phyloP scores from a whole-genome alignment of 495 filamentous ascomycete genomes.

The Polyplosphaeria fusca region DNA sequence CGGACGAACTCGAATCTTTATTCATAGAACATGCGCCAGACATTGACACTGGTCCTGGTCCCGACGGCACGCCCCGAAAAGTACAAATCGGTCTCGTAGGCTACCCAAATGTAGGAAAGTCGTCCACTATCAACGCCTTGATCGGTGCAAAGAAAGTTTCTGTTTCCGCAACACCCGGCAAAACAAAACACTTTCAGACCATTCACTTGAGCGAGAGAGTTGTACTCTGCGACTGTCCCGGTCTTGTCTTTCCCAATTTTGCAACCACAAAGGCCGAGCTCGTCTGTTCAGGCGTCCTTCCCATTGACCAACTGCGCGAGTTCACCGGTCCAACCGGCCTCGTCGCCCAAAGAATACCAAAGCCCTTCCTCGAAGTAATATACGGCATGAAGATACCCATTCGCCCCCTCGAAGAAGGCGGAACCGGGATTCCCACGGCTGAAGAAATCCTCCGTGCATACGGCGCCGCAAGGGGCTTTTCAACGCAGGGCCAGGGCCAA shows the following conservation, averaged over 20 bases:
- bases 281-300: conserved; percentile 91
- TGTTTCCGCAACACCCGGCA: conserved; percentile 94
- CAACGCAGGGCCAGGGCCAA: conserved; percentile 78
- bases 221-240: conserved; percentile 95
- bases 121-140: conserved; percentile 96
- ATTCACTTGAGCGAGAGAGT: conserved; percentile 87
- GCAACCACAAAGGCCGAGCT: conserved; percentile 95
- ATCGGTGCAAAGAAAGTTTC: conserved; percentile 98
- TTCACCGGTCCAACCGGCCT: conserved; percentile 84
- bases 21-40: conserved; percentile 60
- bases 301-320: conserved; percentile 95
- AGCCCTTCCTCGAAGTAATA: conserved; percentile 80
- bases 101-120: conserved; percentile 99
- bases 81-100: conserved; percentile 91
- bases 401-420: conserved; percentile 86
- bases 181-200: conserved; percentile 99
- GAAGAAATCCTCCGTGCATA: conserved; percentile 86
- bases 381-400: conserved; percentile 88
- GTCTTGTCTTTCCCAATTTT: conserved; percentile 98
- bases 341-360: conserved; percentile 88
- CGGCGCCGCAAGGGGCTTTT: conserved; percentile 83
- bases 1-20: conserved; percentile 86
- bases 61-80: conserved; percentile 52
- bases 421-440: conserved; percentile 81
- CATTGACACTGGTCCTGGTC: conserved; percentile 36